A percentile compares a stretch with the other conserved stretches of the same genome.
These are phyloP conservation scores for Pseudocercospora macadamiae DNA, from an alignment of 2,329 filamentous ascomycete species.

Conservation along the genomic window DNA sequence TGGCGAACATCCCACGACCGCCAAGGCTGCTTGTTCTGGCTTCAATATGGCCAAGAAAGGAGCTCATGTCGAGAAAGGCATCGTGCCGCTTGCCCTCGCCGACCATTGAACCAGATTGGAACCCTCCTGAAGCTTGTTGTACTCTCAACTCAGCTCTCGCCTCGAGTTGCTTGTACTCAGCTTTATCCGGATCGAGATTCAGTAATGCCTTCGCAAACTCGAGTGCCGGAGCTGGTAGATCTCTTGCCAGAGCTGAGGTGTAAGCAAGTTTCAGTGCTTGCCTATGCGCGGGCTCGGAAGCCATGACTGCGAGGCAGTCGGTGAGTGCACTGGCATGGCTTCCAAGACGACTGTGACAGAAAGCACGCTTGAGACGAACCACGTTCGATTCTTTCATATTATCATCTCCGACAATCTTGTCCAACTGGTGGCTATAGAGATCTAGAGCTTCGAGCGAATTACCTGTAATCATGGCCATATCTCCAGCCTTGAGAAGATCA, in stretches of 20 bases:
- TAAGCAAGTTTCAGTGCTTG: constrained; percentile 3
- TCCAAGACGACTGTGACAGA: constrained; percentile 1
- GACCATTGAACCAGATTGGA: too few relatives aligned
- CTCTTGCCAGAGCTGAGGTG: not conserved
- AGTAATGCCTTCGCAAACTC: not conserved
- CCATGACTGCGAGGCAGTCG: not conserved
- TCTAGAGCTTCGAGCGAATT: not conserved
- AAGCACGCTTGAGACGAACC: not conserved
- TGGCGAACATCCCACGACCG: constrained; percentile 50
- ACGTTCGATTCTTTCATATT: not conserved
- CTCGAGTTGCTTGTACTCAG: not conserved
- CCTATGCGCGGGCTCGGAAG: not conserved
- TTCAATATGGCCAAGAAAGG: not conserved
- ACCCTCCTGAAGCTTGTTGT: not conserved
- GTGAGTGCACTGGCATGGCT: not conserved
- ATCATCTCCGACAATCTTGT: not conserved
- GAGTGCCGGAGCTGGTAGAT: not conserved
- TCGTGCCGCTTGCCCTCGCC: too few relatives aligned
- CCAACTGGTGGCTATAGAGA: not conserved
- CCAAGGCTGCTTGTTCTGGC: constrained; percentile 32
- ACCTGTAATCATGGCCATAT: not conserved
- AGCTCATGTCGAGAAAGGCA: not conserved
- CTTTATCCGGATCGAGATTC: not conserved
- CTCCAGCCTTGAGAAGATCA: not conserved
- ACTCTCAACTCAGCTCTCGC: not conserved